These are phyloP conservation scores for Lactifluus piperatus DNA, from an alignment of 768 basidiomycete species.

Conservation along the genomic window DNA sequence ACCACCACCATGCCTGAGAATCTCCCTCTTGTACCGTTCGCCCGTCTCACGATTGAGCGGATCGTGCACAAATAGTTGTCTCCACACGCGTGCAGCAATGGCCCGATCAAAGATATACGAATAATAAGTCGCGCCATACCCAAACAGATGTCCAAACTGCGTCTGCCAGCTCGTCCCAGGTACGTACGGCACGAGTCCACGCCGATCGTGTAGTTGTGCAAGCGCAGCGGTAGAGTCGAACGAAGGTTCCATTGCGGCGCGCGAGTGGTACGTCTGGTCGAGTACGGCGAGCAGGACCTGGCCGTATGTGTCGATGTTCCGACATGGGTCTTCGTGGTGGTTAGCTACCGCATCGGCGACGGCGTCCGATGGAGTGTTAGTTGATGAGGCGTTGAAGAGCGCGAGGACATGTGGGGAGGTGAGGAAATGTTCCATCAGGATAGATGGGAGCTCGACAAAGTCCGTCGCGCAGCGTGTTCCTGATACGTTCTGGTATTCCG, in stretches of 20 bases:
- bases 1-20: constrained; percentile 79
- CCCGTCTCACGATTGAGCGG: constrained; percentile 68
- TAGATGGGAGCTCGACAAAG: constrained; percentile 95
- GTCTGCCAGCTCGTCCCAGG: constrained; percentile 88
- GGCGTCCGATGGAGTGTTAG: constrained; percentile 20
- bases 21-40: constrained; percentile 68
- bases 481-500: constrained; percentile 95
- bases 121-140: constrained; percentile 97
- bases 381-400: constrained; percentile 48
- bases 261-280: constrained; percentile 87
- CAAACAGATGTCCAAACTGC: constrained; percentile 90
- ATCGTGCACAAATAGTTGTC: constrained; percentile 55
- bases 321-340: constrained; percentile 67
- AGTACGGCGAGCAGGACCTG: constrained; percentile 85
- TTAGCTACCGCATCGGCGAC: constrained; percentile 42
- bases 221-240: constrained; percentile 73
- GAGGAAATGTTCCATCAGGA: constrained; percentile 98
- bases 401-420: constrained; percentile 76
- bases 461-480: constrained; percentile 98
- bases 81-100: constrained; percentile 90
- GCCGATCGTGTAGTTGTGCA: constrained; percentile 50
- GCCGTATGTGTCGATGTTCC: constrained; percentile 79
- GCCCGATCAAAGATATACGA: constrained; percentile 95
- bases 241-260: constrained; percentile 38
- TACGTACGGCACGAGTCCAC: constrained; percentile 78